Conservation (phyloP, 495 filamentous ascomycete species). For the Podospora australis region DNA sequence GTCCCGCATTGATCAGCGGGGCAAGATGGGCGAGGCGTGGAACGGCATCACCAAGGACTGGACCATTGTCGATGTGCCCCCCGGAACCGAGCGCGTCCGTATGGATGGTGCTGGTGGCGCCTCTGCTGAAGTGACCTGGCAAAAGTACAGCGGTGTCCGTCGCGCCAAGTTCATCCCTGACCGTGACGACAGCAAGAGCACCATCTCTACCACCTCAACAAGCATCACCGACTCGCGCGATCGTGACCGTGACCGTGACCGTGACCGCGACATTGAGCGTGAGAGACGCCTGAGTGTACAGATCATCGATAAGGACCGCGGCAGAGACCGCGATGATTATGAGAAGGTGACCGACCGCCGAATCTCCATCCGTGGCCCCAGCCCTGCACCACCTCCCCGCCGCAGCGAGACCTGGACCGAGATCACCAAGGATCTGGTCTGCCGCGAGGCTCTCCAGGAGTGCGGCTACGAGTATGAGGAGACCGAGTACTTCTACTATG, state of each 20-base stretch:
- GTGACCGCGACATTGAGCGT: slow-evolving; percentile 20
- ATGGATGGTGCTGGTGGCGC: slow-evolving; percentile 69
- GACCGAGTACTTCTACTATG: slow-evolving; percentile 81
- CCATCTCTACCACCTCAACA: slow-evolving; percentile 24
- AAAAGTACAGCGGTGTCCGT: slow-evolving; percentile 68
- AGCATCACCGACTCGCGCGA: slow-evolving; percentile 22
- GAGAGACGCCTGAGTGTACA: slow-evolving; percentile 36
- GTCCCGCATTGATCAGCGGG: slow-evolving; percentile 50
- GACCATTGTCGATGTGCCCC: slow-evolving; percentile 73
- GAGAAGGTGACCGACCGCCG: slow-evolving; percentile 42
- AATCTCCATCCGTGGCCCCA: slow-evolving; percentile 25
- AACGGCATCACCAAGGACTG: slow-evolving; percentile 65
- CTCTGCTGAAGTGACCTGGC: slow-evolving; percentile 64
- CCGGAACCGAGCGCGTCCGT: slow-evolving; percentile 65
- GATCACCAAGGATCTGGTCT: slow-evolving; percentile 89
- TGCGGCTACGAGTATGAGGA: slow-evolving; percentile 88
- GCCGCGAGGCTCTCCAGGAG: slow-evolving; percentile 78
- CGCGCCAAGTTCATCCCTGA: slow-evolving; percentile 60
- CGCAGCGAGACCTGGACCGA: slow-evolving; percentile 87
- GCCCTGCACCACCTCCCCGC: slow-evolving; percentile 25
- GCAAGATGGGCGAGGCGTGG: slow-evolving; percentile 58
- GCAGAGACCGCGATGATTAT: slow-evolving; percentile 37
- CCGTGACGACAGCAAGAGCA: slow-evolving; percentile 28
- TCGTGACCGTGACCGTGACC: slow-evolving; percentile 32
- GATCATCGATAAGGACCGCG: slow-evolving; percentile 34